phyloP scores from a whole-genome alignment of 768 basidiomycete species.

The Trametes cubensis region DNA sequence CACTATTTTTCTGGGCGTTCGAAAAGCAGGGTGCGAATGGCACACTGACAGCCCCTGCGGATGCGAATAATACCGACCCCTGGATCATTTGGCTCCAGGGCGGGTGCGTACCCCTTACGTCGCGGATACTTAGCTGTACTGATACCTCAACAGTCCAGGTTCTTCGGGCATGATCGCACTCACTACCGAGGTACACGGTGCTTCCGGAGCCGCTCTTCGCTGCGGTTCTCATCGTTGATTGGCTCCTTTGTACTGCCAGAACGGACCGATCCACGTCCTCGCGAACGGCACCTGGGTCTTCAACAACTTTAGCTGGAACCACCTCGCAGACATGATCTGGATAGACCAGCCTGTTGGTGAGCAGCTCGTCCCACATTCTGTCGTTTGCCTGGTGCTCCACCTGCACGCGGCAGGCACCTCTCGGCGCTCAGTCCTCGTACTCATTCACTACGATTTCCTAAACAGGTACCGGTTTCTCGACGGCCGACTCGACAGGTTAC shows the following conservation, averaged over 20 bases:
- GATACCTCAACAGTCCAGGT: slow-evolving; percentile 48
- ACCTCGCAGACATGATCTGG: slow-evolving; percentile 67
- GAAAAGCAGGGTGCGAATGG: slow-evolving; percentile 32
- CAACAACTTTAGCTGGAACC: slow-evolving; percentile 62
- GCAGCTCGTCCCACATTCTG: not conserved
- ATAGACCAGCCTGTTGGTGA: slow-evolving; percentile 66
- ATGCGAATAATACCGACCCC: slow-evolving; percentile 46
- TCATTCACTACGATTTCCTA: slow-evolving; percentile 19
- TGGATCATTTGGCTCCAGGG: slow-evolving; percentile 81
- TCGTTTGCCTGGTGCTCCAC: not conserved
- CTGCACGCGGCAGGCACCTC: slow-evolving; percentile 7
- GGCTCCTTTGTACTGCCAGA: slow-evolving; percentile 40
- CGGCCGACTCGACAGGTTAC: slow-evolving; percentile 63
- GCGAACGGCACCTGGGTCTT: slow-evolving; percentile 50
- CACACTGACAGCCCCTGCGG: slow-evolving; percentile 49
- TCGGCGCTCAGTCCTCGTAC: not conserved
- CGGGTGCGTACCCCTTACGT: slow-evolving; percentile 44
- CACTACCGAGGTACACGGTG: slow-evolving; percentile 51
- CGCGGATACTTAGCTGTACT: not conserved
- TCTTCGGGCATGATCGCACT: slow-evolving; percentile 68
- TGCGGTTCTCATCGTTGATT: not conserved
- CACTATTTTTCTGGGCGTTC: slow-evolving; percentile 39
- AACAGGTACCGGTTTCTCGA: slow-evolving; percentile 62
- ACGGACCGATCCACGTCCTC: slow-evolving; percentile 65
- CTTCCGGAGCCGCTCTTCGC: not conserved